phyloP scores from a whole-genome alignment of 495 filamentous ascomycete genomes.

The Lasiosphaeria ovina region DNA sequence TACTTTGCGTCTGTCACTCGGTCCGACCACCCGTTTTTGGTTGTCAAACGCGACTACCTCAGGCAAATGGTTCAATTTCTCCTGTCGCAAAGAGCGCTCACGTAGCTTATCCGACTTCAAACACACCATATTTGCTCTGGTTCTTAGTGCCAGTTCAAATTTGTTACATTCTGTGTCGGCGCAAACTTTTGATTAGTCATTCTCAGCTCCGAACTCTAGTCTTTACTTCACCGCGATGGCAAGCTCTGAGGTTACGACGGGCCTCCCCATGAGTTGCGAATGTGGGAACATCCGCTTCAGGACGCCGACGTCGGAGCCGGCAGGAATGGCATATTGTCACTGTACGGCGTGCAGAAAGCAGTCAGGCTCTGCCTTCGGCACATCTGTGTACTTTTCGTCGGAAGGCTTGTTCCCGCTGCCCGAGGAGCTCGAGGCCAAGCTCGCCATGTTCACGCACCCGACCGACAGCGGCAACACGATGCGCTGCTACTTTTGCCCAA shows the following conservation, averaged over 20 bases:
- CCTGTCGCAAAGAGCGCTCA: no score
- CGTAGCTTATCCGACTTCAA: no score
- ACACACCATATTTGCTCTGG: no score
- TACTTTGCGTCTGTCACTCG: no score
- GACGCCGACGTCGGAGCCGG: constrained; percentile 39
- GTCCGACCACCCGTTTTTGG: no score
- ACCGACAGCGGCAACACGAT: constrained; percentile 41
- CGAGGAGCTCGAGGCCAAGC: constrained; percentile 23
- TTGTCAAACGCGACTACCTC: no score
- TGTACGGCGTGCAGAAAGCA: constrained; percentile 58
- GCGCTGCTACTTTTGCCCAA: constrained; percentile 47
- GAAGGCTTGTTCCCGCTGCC: constrained; percentile 40
- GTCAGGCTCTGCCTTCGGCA: constrained; percentile 54
- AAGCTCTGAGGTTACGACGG: neutral
- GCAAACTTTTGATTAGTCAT: no score
- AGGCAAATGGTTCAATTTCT: no score
- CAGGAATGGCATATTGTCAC: constrained; percentile 53
- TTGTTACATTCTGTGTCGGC: no score
- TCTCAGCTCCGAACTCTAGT: no score
- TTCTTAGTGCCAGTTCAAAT: no score
- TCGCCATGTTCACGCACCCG: constrained; percentile 36
- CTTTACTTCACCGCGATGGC: no score
- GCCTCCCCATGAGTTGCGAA: constrained; percentile 45
- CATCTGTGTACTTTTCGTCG: constrained; percentile 42
- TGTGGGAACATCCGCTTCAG: constrained; percentile 49